phyloP scores from a whole-genome alignment of 306 rosid genomes.

The Begonia masoniana region DNA sequence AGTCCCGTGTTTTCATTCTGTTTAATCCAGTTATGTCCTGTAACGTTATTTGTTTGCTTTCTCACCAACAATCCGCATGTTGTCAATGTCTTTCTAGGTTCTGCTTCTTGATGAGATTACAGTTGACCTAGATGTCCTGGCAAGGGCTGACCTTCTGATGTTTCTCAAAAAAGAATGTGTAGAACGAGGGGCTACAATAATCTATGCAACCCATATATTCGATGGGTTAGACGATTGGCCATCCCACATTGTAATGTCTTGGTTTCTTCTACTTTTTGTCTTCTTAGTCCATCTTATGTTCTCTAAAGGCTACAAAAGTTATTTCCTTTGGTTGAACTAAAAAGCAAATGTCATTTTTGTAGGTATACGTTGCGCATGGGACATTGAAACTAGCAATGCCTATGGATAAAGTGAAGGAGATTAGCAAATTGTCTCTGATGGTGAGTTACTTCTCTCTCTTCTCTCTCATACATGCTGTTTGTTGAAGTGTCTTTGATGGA shows the following conservation, averaged over 20 bases:
- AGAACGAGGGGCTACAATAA: conserved; percentile 80
- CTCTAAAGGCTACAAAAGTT: background rate
- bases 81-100: conserved; percentile 28
- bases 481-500: conserved; percentile 4
- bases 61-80: too few relatives aligned
- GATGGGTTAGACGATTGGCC: conserved; percentile 97
- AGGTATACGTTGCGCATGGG: conserved; percentile 83
- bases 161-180: conserved; percentile 80
- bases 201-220: conserved; percentile 88
- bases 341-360: background rate
- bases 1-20: background rate
- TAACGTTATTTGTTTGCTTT: too few relatives aligned
- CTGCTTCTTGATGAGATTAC: conserved; percentile 98
- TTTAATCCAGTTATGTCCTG: background rate
- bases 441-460: conserved; percentile 25
- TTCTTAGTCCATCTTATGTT: conserved; percentile 4
- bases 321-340: conserved; percentile 1
- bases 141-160: conserved; percentile 81
- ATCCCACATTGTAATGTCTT: conserved; percentile 50
- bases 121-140: conserved; percentile 94
- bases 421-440: conserved; percentile 78
- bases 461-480: background rate
- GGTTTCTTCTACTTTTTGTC: conserved; percentile 3
- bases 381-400: conserved; percentile 66
- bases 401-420: conserved; percentile 67